Evolutionary conservation across 768 basidiomycete genomes (phyloP), one percentile per base, ranked within the genome.

Genomic region (Russula abietina): DNA sequence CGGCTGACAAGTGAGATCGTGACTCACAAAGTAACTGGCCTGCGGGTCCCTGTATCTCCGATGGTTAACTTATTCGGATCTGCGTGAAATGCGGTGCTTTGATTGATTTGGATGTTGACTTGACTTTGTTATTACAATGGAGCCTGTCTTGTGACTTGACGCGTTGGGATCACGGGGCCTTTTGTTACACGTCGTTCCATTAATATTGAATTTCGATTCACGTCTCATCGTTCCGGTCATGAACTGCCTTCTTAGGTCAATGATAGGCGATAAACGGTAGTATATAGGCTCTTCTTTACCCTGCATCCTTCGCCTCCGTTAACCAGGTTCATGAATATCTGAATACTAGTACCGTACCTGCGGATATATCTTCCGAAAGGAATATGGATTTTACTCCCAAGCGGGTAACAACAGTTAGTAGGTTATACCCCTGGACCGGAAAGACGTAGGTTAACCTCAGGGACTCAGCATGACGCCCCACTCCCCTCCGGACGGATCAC

Each of bases 31-130:
- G n/a, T n/a, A 36, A 51, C 38, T 14, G 11, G 11, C 17, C 11
- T 24, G 7, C 24, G 7, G 7, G 33, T n/a, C 41, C 30, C 3
- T 9, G 14, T 43, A 51, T 51, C 51, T 58, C 61, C 61, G 61
- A 62, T 38, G 3, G 3, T 30, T 9, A 39, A 5, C 39, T 45
- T 14, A 60, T 41, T 45, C 32, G 59, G 52, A 46, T 48, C 41
- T 59, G 50, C 38, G 50, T 59, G 17, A 19, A 17, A 33, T 48
- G 36, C 60, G 53, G 60, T 60, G 28, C 24, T 61, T 55, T 45
- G 41, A 53, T 59, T 43, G 17, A n/a, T 41, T 59, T 22, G 45
- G n/a, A 19, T 28, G 8, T 59, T 58, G 46, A 49, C 56, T 57
- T 46, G 22, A 36, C 56, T 24, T 16, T 58, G 17, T 26, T 19